phyloP scores from a whole-genome alignment of 805 yeast genomes.

The Zygosaccharomyces lentus region DNA sequence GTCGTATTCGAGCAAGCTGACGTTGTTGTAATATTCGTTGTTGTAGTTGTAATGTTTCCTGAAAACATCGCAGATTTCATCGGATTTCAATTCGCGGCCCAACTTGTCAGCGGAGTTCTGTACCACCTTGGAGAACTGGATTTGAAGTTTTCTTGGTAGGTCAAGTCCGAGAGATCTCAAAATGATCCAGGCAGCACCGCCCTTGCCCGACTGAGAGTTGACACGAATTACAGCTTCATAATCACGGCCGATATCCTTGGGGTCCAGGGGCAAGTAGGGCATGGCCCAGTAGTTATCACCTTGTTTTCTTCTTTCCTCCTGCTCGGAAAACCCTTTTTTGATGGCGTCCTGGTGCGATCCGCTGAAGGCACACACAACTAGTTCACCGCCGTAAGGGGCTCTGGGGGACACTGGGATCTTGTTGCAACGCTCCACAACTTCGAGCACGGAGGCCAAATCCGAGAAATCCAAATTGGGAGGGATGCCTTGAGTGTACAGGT shows the following conservation, averaged over 20 bases:
- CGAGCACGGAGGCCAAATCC: constrained; percentile 61
- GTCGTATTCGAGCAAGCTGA: constrained; percentile 42
- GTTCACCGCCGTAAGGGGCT: constrained; percentile 77
- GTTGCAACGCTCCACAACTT: constrained; percentile 70
- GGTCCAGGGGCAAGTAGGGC: constrained; percentile 78
- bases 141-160: constrained; percentile 67
- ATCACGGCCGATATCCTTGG: constrained; percentile 73
- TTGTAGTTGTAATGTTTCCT: constrained; percentile 51
- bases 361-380: constrained; percentile 73
- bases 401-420: constrained; percentile 69
- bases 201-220: constrained; percentile 83
- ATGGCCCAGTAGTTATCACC: constrained; percentile 58
- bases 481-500: constrained; percentile 75
- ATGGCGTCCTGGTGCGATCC: constrained; percentile 73
- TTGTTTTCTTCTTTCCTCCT: constrained; percentile 45
- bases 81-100: constrained; percentile 66
- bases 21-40: constrained; percentile 25
- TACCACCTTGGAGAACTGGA: constrained; percentile 60
- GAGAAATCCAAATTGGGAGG: constrained; percentile 69
- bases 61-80: constrained; percentile 59
- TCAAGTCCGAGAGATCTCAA: constrained; percentile 67
- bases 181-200: constrained; percentile 83
- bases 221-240: constrained; percentile 81
- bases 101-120: constrained; percentile 59
- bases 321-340: constrained; percentile 58